These are phyloP conservation scores for Cotoneaster glaucophyllus DNA, from an alignment of 306 rosid genomes.

Conservation along the genomic window DNA sequence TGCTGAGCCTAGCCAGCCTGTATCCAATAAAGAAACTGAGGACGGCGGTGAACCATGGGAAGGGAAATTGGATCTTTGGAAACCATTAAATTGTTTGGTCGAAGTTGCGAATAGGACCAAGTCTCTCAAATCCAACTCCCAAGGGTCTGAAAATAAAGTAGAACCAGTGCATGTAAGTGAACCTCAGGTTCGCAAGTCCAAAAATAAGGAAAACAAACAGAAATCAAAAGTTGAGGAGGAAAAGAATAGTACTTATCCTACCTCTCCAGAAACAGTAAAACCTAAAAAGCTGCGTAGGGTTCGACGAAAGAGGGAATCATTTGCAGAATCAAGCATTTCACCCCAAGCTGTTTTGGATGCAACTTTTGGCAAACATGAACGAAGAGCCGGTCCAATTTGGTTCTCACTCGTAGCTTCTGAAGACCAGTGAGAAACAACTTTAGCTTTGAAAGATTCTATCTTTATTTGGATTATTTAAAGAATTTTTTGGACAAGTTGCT, in stretches of 20 bases:
- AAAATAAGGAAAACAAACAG: slow-evolving; percentile 58
- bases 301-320: slow-evolving; percentile 58
- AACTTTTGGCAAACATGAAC: slow-evolving; percentile 33
- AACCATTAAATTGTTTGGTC: slow-evolving; percentile 80
- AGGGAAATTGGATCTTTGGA: slow-evolving; percentile 83
- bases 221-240: slow-evolving; percentile 57
- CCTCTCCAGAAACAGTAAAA: slow-evolving; percentile 38
- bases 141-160: slow-evolving; percentile 46
- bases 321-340: slow-evolving; percentile 39
- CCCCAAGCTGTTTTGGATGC: slow-evolving; percentile 56
- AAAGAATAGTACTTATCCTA: slow-evolving; percentile 38
- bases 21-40: slow-evolving; percentile 49
- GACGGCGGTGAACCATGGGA: slow-evolving; percentile 55
- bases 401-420: slow-evolving; percentile 64
- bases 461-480: neutral
- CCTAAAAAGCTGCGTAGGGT: slow-evolving; percentile 59
- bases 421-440: slow-evolving; percentile 57
- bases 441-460: slow-evolving; percentile 8
- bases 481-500: neutral
- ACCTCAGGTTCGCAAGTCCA: slow-evolving; percentile 43
- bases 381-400: slow-evolving; percentile 72
- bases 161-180: slow-evolving; percentile 39
- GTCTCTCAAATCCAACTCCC: slow-evolving; percentile 60
- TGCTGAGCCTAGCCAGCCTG: slow-evolving; percentile 46
- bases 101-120: slow-evolving; percentile 91